Percentiles rank a stretch among this genome's conserved stretches.
Conservation (phyloP, 768 basidiomycete genomes). For the Boletus speciosus region DNA sequence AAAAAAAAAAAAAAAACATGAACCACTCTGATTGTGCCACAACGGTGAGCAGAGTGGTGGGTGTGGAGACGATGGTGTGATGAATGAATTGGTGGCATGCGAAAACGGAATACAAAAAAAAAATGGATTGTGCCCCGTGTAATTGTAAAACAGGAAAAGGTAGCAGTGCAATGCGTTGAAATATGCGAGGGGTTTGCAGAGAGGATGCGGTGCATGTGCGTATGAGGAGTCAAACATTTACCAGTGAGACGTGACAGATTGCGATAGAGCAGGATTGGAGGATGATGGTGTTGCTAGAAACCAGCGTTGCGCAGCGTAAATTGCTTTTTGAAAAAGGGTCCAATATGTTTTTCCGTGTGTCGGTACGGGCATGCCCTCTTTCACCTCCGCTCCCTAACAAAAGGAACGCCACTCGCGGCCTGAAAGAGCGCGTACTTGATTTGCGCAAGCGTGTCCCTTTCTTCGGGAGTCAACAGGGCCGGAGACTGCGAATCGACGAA, state of each 20-base stretch:
- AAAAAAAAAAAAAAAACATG: constrained; percentile 18
- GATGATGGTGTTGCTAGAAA: constrained; percentile 10
- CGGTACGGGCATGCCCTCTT: neutral
- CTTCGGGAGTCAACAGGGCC: constrained; percentile 30
- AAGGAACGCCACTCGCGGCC: constrained; percentile 36
- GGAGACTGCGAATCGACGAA: constrained; percentile 46
- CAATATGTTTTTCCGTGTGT: neutral
- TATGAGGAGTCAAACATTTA: constrained; percentile 18
- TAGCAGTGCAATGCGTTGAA: constrained; percentile 21
- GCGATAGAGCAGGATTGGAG: constrained; percentile 12
- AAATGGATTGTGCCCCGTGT: constrained; percentile 15
- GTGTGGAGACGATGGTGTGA: constrained; percentile 15
- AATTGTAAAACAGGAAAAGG: constrained; percentile 12
- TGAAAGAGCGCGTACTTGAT: constrained; percentile 56
- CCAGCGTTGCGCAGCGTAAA: constrained; percentile 10
- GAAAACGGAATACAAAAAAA: constrained; percentile 17
- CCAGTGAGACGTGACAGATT: constrained; percentile 16
- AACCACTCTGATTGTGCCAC: constrained; percentile 7
- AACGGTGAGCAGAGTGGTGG: constrained; percentile 6
- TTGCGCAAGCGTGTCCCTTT: constrained; percentile 40
- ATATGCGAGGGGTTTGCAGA: constrained; percentile 21
- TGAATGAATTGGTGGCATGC: constrained; percentile 23
- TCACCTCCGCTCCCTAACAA: constrained; percentile 33
- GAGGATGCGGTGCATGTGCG: constrained; percentile 22
- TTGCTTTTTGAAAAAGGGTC: constrained; percentile 20